Base-by-base conservation (phyloP, 257 asterid genomes). In the Ocimum tenuiflorum region DNA sequence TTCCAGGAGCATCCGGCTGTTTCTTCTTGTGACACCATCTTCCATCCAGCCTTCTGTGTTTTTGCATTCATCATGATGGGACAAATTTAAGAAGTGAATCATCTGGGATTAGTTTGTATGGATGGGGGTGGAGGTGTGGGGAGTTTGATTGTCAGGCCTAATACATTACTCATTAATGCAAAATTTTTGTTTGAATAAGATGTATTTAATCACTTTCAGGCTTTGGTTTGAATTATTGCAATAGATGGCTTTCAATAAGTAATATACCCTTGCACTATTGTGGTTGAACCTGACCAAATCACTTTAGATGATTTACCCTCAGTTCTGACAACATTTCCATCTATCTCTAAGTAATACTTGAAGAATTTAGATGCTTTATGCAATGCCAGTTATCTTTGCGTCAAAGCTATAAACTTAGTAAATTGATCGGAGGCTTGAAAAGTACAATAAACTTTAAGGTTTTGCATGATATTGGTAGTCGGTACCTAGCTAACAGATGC, bases 1-100 rank as follows among this genome's bases (percentile, higher is more conserved):
- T 51, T 20, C 47, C 35, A 64, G 62, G 52, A n/a, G 36, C 62
- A 36, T 43, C 65, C 27, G 13, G 66, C 18, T 55, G 12, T 67
- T 41, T 59, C 19, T 49, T 42, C 57, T 61, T 9, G 15, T 36
- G 47, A 23, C 52, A 50, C 64, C 52, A 14, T 59, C 65, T 45
- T 59, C 56, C 24, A 36, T 11, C 23, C 55, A 36, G 55, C 13
- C 31, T 70, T 38, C 7, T 69, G 51, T 46, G 8, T 6, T 17
- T 35, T 65, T 38, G 8, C 38, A 8, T 36, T 36, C 8, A 14
- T 65, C 24, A 14, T 59, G 8, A 22, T 15, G 9, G 54, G 23
- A 24, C 47, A 24, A 18, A 60, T 48, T 29, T 50, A 20, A 48
- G 24, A 49, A 60, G 43, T 12, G 46, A 14, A 69, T 59, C 36